Base-by-base conservation (phyloP, 1,284 basidiomycete genomes). In the Stygiomarasmius scandens region DNA sequence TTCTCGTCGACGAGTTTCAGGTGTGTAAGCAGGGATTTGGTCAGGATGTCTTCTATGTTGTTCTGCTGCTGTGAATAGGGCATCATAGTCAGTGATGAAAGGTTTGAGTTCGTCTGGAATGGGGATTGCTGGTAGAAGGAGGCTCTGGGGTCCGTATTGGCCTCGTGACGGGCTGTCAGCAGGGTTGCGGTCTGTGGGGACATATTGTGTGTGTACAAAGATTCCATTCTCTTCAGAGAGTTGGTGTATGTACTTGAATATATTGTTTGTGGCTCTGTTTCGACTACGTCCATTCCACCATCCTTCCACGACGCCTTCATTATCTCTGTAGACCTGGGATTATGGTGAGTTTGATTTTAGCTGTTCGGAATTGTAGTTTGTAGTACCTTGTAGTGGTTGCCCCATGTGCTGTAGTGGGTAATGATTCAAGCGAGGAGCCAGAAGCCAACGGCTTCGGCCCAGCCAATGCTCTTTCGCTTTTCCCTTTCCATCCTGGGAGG, bases 91-190 rank as follows among this genome's bases (percentile, higher is more conserved):
- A 48, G 64, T 41, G 61, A 79, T 47, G 66, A 73, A 70, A 0
- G 6, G 55, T 1, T 19, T 1, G 58, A 74, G 51, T 3, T 52
- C 49, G 0, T 19, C 6, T 0, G 73, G 72, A 51, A 78, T 68
- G 3, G 49, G 29, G 43, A 76, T 56, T 11, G 67, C 55, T 1
- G 74, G 74, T 5, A 77, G 72, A 50, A 78, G 69, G 53, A 67
- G 63, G 38, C 38, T 5, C 0, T 14, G 1, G 0, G 66, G 45
- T 1, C 64, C 64, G 50, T 70, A 76, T 6, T 67, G 50, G 0
- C 78, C 74, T 9, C 72, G 32, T 0, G 75, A 82, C 0, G 77
- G 75, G 0, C 9, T 45, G 43, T 81, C 75, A 1, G 79, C 75
- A 6, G 76, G 77, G 63, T 80, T 80, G 10, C 19, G 1, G 0